These are phyloP conservation scores for Camptophora hylomeconis DNA, from an alignment of 2,329 filamentous ascomycete genomes.

Conservation along the genomic window DNA sequence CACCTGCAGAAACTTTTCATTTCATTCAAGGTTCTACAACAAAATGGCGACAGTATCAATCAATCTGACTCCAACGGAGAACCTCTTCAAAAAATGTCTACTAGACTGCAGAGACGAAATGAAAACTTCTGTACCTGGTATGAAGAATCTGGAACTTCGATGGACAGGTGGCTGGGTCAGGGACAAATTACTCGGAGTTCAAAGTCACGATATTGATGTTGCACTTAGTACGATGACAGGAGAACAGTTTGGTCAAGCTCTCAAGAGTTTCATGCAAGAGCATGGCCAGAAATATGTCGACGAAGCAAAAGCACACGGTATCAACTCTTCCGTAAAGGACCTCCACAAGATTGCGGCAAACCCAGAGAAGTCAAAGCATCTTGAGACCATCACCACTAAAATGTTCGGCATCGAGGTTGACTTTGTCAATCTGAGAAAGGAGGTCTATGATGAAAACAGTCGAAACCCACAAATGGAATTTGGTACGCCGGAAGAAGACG, in stretches of 20 bases:
- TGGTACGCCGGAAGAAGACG: conserved; percentile 82
- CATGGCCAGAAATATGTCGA: conserved; percentile 31
- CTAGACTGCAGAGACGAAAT: conserved; percentile 15
- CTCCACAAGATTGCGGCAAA: conserved; percentile 85
- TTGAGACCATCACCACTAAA: conserved; percentile 78
- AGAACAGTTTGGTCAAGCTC: conserved; percentile 30
- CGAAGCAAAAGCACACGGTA: conserved; percentile 22
- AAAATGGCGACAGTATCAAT: conserved; percentile 9
- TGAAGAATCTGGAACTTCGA: conserved; percentile 26
- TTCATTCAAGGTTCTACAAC: no score
- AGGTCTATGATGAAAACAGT: conserved; percentile 79
- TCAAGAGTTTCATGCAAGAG: conserved; percentile 29
- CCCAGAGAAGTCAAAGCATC: conserved; percentile 90
- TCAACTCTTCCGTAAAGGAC: conserved; percentile 40
- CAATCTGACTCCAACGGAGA: conserved; percentile 13
- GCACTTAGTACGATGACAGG: conserved; percentile 38
- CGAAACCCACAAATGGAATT: conserved; percentile 89
- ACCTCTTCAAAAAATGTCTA: conserved; percentile 16
- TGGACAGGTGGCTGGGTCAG: conserved; percentile 39
- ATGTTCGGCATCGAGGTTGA: conserved; percentile 83
- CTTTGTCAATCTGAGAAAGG: conserved; percentile 85
- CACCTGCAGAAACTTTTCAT: no score
- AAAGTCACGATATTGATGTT: conserved; percentile 37
- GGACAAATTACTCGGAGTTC: conserved; percentile 34
- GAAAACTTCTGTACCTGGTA: conserved; percentile 10